phyloP scores from a whole-genome alignment of 23 red algal species.

The Agarophyton chilense region DNA sequence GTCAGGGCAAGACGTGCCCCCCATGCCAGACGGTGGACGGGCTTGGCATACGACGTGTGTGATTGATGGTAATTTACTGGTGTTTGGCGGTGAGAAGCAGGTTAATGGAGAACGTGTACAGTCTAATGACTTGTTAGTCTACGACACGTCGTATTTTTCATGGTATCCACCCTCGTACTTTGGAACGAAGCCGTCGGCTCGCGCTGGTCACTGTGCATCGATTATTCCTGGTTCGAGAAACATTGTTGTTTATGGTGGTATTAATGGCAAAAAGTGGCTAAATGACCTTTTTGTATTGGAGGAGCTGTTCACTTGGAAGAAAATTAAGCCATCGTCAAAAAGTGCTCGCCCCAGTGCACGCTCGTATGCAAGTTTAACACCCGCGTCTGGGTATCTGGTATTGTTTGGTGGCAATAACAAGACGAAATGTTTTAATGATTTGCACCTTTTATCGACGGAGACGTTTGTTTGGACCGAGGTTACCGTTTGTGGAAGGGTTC shows the following conservation, averaged over 20 bases:
- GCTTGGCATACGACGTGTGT: conserved; percentile 54
- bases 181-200: conserved; percentile 27
- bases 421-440: conserved; percentile 58
- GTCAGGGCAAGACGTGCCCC: conserved; percentile 24
- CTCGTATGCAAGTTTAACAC: conserved; percentile 60
- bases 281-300: conserved; percentile 59
- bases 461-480: conserved; percentile 30
- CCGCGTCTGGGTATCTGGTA: conserved; percentile 31
- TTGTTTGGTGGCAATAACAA: conserved; percentile 67
- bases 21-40: conserved; percentile 33
- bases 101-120: conserved; percentile 46
- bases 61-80: conserved; percentile 22
- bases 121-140: conserved; percentile 14
- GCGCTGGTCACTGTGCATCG: conserved; percentile 54
- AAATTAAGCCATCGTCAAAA: conserved; percentile 6
- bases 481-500: conserved; percentile 17
- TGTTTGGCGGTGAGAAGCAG: conserved; percentile 58
- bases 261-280: conserved; percentile 56
- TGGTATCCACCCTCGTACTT: conserved; percentile 31
- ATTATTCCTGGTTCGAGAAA: conserved; percentile 13
- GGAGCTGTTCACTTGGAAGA: conserved; percentile 51
- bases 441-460: conserved; percentile 21
- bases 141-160: conserved; percentile 31
- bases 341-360: conserved; percentile 35
- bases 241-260: conserved; percentile 56